phyloP scores from a whole-genome alignment of 768 basidiomycete species.

The Lactifluus hygrophoroides region DNA sequence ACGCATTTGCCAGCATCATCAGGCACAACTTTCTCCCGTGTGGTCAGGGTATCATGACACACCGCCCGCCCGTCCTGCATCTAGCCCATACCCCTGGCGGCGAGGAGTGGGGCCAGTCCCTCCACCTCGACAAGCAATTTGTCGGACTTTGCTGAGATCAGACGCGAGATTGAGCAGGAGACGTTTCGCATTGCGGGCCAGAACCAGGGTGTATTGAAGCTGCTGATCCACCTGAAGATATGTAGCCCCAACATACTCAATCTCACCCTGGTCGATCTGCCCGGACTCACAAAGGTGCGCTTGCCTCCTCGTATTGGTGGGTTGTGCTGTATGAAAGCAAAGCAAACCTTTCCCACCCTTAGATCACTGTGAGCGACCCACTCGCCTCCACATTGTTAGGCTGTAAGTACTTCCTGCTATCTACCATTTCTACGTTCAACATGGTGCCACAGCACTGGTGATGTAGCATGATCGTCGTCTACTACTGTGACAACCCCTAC shows the following conservation, averaged over 20 bases:
- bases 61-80: conserved; percentile 90
- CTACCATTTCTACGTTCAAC: no score
- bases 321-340: background rate
- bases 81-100: conserved; percentile 84
- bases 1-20: conserved; percentile 51
- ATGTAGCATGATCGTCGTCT: no score
- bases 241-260: conserved; percentile 94
- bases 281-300: conserved; percentile 89
- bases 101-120: no score
- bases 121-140: no score
- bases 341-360: no score
- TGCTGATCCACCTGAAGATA: conserved; percentile 93
- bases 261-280: conserved; percentile 91
- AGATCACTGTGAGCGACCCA: conserved; percentile 96
- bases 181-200: conserved; percentile 96
- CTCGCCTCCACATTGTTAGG: no score
- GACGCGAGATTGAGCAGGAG: conserved; percentile 96
- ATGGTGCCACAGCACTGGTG: no score
- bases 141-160: conserved; percentile 93
- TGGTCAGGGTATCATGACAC: no score
- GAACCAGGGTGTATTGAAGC: conserved; percentile 95
- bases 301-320: background rate
- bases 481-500: no score
- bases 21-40: no score
- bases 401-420: no score